Evolutionary conservation across 257 asterid species (phyloP).

Genomic region (Solanum peruvianum): DNA sequence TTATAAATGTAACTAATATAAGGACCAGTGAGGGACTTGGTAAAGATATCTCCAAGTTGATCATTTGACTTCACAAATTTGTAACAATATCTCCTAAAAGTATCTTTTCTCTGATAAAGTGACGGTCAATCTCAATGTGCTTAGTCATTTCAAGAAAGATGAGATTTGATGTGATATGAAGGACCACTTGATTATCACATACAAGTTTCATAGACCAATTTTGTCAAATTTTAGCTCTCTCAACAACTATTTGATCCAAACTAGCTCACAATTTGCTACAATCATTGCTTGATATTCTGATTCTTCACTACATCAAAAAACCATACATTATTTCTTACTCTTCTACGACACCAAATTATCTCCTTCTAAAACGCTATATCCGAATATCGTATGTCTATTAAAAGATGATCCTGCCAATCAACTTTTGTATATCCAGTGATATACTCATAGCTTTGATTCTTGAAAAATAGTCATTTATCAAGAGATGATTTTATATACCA

Average conservation of each 20-base stretch:
- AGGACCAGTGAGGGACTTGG: background rate
- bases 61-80: background rate
- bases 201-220: too few species aligned
- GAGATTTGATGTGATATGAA: background rate
- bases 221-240: background rate
- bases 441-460: background rate
- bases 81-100: background rate
- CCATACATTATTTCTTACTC: background rate
- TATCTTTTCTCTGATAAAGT: background rate
- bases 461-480: too few species aligned
- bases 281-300: background rate
- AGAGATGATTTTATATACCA: too few species aligned
- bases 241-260: background rate
- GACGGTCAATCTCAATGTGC: background rate
- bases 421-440: background rate
- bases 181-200: background rate
- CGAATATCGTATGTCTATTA: accelerated
- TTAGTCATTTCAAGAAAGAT: background rate
- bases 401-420: too few species aligned
- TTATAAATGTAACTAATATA: too few species aligned
- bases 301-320: background rate
- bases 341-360: background rate
- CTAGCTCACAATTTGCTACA: background rate
- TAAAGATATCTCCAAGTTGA: too few species aligned
- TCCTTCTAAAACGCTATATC: background rate